These are phyloP conservation scores for Neopestalotiopsis sp. DNA, from an alignment of 2,329 filamentous ascomycete species.

Conservation along the genomic window DNA sequence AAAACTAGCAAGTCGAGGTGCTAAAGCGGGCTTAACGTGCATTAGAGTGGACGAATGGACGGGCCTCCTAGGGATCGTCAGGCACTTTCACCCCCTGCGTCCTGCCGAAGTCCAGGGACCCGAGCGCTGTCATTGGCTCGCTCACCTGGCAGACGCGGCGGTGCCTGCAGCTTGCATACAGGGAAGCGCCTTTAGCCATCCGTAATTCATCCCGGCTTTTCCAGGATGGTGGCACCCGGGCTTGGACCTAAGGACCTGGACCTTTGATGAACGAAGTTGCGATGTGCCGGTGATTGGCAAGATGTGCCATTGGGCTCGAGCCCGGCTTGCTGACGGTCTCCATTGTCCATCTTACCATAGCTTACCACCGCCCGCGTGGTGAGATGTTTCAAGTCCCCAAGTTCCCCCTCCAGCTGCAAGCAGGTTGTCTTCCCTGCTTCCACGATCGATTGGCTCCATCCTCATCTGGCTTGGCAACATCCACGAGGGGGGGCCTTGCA, in stretches of 20 bases:
- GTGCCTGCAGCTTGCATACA: conserved; percentile 18
- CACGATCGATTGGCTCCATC: not conserved
- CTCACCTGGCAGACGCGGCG: not conserved
- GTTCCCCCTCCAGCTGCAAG: not conserved
- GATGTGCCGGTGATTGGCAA: not conserved
- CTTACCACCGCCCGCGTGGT: not conserved
- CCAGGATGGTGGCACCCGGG: not conserved
- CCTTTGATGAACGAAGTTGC: not conserved
- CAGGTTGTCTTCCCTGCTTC: not conserved
- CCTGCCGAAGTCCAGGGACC: conserved; percentile 8
- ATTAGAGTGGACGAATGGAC: not conserved
- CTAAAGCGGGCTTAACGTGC: conserved; percentile 5
- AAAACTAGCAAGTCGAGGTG: conserved; percentile 4
- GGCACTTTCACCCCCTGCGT: conserved; percentile 13
- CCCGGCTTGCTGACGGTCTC: not conserved
- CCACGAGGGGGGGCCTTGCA: not conserved
- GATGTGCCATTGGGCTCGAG: not conserved
- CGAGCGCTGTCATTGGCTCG: conserved; percentile 11
- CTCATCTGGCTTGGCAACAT: not conserved
- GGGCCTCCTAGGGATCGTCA: conserved; percentile 18
- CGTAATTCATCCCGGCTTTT: not conserved
- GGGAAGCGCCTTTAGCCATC: not conserved
- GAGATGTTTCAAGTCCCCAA: not conserved
- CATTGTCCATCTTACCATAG: not conserved
- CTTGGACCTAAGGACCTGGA: not conserved